A percentile compares a stretch with the other conserved stretches of the same genome.
These are phyloP conservation scores for Darksidea phi DNA, from an alignment of 495 filamentous ascomycete genomes.

Conservation along the genomic window DNA sequence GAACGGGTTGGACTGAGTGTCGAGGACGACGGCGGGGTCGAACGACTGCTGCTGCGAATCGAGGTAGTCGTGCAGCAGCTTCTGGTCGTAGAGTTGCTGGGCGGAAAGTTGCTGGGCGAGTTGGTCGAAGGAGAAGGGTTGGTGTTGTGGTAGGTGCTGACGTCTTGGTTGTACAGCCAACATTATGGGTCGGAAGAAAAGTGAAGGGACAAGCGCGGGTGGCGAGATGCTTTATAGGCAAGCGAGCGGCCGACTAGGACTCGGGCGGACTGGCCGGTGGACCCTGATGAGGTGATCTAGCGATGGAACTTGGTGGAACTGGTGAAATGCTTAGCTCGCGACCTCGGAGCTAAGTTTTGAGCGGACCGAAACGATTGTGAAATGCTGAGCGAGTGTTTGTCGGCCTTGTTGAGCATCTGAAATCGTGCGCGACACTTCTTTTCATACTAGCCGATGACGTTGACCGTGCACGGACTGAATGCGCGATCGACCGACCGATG, in stretches of 20 bases:
- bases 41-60: constrained; percentile 32
- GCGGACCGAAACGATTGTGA: constrained; percentile 32
- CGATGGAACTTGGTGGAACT: constrained; percentile 33
- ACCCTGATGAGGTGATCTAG: constrained; percentile 33
- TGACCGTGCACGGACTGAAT: neutral
- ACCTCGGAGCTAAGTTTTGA: constrained; percentile 11
- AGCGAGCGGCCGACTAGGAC: constrained; percentile 22
- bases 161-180: constrained; percentile 32
- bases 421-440: neutral
- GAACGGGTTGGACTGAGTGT: constrained; percentile 29
- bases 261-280: constrained; percentile 17
- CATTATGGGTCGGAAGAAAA: constrained; percentile 28
- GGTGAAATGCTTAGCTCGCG: constrained; percentile 18
- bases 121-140: constrained; percentile 22
- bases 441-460: constrained; percentile 8
- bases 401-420: constrained; percentile 8
- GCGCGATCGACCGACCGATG: neutral
- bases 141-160: constrained; percentile 28
- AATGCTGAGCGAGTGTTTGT: constrained; percentile 30
- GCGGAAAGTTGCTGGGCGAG: constrained; percentile 25
- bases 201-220: constrained; percentile 29
- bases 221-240: constrained; percentile 33
- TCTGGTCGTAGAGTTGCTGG: constrained; percentile 23
- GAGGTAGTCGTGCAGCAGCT: constrained; percentile 34
- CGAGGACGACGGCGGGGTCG: constrained; percentile 12